Conservation (phyloP, 805 yeast genomes). For the Pichia ethanolica region DNA sequence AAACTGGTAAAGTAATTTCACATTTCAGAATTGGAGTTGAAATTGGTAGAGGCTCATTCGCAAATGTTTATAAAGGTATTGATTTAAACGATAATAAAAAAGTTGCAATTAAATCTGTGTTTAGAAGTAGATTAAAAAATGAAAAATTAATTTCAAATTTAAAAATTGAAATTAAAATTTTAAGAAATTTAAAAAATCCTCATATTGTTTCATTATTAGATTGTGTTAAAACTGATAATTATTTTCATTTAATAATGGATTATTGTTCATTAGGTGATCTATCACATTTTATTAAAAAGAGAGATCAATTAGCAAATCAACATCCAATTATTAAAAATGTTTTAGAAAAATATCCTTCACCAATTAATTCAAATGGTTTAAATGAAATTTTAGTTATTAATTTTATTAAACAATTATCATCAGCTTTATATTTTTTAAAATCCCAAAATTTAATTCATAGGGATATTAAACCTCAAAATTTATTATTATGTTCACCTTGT, state of each 20-base stretch:
- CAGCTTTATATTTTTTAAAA: slow-evolving; percentile 77
- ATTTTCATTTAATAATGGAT: slow-evolving; percentile 91
- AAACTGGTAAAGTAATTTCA: slow-evolving; percentile 29
- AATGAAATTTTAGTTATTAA: slow-evolving; percentile 73
- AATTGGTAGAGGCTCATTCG: slow-evolving; percentile 94
- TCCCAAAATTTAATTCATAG: slow-evolving; percentile 84
- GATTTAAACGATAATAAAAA: slow-evolving; percentile 42
- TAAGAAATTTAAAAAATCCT: slow-evolving; percentile 84
- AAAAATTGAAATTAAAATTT: slow-evolving; percentile 85
- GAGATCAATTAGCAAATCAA: slow-evolving; percentile 60
- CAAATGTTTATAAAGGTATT: slow-evolving; percentile 85
- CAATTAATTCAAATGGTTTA: slow-evolving; percentile 67
- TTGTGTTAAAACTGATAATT: slow-evolving; percentile 64
- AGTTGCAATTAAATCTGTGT: slow-evolving; percentile 86
- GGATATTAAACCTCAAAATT: slow-evolving; percentile 91
- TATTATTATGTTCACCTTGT: slow-evolving; percentile 74
- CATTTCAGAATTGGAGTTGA: slow-evolving; percentile 62
- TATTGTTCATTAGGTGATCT: slow-evolving; percentile 94
- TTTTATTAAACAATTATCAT: slow-evolving; percentile 77
- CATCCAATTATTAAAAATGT: slow-evolving; percentile 76
- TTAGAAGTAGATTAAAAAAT: slow-evolving; percentile 71
- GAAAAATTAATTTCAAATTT: slow-evolving; percentile 84
- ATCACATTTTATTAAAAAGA: slow-evolving; percentile 73
- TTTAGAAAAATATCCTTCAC: slow-evolving; percentile 77
- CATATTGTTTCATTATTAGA: slow-evolving; percentile 86